Evolutionary conservation across 495 filamentous ascomycete genomes (phyloP).

Genomic region (Aspergillus asperescens): DNA sequence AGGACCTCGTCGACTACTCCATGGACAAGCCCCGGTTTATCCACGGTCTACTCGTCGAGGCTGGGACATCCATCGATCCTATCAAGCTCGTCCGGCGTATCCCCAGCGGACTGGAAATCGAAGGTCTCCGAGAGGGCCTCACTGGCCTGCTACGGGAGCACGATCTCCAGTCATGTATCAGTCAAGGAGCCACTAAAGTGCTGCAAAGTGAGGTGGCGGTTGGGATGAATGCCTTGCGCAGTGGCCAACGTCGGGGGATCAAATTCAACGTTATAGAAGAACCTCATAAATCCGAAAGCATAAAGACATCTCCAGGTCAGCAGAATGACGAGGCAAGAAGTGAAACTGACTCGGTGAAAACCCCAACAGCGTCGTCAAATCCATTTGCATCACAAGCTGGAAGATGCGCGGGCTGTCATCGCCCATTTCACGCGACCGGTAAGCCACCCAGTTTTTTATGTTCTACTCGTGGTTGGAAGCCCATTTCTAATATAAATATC

Average conservation of each 20-base stretch:
- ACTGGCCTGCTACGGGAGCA: constrained; percentile 85
- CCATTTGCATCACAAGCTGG: constrained; percentile 22
- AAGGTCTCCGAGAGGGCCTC: constrained; percentile 79
- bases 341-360: constrained; percentile 20
- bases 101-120: constrained; percentile 84
- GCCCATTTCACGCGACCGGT: constrained; percentile 52
- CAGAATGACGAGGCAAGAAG: constrained; percentile 7
- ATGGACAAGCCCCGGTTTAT: constrained; percentile 98
- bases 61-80: constrained; percentile 86
- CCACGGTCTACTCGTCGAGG: constrained; percentile 83
- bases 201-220: constrained; percentile 78
- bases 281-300: not conserved
- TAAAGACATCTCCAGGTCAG: constrained; percentile 6
- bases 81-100: constrained; percentile 85
- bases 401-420: constrained; percentile 56
- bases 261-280: constrained; percentile 71
- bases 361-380: constrained; percentile 5
- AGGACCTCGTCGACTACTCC: constrained; percentile 86
- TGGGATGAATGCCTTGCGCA: constrained; percentile 71
- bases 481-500: not conserved
- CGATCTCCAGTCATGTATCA: constrained; percentile 87
- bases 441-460: constrained; percentile 13
- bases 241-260: constrained; percentile 74
- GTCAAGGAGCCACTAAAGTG: constrained; percentile 80
- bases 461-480: no score